Conservation (phyloP, 2,329 filamentous ascomycete genomes). For the Penicillium paneum region DNA sequence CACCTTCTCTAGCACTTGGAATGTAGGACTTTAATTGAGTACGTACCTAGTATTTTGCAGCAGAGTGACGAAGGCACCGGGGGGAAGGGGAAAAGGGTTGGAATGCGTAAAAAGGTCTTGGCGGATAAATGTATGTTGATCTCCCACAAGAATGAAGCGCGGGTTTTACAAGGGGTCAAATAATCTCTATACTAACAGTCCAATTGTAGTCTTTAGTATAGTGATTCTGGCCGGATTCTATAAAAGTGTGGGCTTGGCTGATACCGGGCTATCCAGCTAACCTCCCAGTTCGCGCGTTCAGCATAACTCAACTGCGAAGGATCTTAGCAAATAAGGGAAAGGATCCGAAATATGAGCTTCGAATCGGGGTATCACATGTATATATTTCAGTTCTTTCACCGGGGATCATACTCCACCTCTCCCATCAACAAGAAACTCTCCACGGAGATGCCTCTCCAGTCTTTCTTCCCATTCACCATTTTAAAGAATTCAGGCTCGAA, state of each 20-base stretch:
- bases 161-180: neutral
- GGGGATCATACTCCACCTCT: neutral
- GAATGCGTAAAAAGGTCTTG: constrained; percentile 10
- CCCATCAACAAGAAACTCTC: constrained; percentile 31
- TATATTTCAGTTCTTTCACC: neutral
- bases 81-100: constrained; percentile 9
- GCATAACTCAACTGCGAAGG: neutral
- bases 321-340: neutral
- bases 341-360: no score
- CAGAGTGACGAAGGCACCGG: neutral
- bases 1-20: neutral
- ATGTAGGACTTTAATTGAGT: constrained; percentile 8
- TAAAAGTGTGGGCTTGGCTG: neutral
- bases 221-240: neutral
- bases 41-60: neutral
- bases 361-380: no score
- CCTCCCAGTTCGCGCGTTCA: neutral
- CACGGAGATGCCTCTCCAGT: constrained; percentile 31
- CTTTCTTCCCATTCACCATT: constrained; percentile 19
- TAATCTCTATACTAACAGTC: neutral
- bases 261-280: neutral
- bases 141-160: neutral
- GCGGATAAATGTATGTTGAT: neutral
- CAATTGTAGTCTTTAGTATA: neutral
- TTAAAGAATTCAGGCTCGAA: constrained; percentile 32